phyloP scores from a whole-genome alignment of 768 basidiomycete genomes.

The Hericium coralloides region DNA sequence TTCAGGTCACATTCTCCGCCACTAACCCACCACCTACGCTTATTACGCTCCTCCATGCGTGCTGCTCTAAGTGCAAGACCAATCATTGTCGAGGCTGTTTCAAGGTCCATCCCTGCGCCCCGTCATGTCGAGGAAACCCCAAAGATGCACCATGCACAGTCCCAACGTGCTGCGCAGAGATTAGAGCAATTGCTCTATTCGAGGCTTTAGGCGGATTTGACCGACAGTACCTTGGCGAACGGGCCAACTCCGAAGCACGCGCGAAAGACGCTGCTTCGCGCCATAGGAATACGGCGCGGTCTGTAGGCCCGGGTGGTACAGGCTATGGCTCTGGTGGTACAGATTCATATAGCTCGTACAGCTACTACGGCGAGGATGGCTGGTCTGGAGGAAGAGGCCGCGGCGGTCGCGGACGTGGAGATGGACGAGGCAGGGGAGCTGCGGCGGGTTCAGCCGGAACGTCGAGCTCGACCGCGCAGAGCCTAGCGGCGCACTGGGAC shows the following conservation, averaged over 20 bases:
- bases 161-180: conserved; percentile 35
- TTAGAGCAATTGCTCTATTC: conserved; percentile 42
- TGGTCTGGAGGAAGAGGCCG: neutral
- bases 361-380: neutral
- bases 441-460: neutral
- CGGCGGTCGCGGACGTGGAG: neutral
- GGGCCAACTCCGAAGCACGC: conserved; percentile 29
- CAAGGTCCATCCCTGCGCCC: conserved; percentile 26
- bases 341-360: neutral
- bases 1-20: conserved; percentile 22
- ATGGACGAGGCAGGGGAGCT: neutral
- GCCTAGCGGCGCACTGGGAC: conserved; percentile 27
- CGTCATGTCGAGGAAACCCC: conserved; percentile 34
- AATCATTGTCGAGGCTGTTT: conserved; percentile 45
- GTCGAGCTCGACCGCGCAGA: neutral
- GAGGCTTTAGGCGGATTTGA: conserved; percentile 43
- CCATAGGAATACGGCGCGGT: conserved; percentile 13
- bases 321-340: conserved; percentile 33
- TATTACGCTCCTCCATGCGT: conserved; percentile 32
- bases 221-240: conserved; percentile 34
- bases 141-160: conserved; percentile 28
- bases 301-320: conserved; percentile 45
- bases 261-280: conserved; percentile 23
- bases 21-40: conserved; percentile 17
- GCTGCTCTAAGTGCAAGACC: conserved; percentile 33